Evolutionary conservation across 1,139 yeast species (phyloP).

Genomic region (Zygosaccharomyces sapae): DNA sequence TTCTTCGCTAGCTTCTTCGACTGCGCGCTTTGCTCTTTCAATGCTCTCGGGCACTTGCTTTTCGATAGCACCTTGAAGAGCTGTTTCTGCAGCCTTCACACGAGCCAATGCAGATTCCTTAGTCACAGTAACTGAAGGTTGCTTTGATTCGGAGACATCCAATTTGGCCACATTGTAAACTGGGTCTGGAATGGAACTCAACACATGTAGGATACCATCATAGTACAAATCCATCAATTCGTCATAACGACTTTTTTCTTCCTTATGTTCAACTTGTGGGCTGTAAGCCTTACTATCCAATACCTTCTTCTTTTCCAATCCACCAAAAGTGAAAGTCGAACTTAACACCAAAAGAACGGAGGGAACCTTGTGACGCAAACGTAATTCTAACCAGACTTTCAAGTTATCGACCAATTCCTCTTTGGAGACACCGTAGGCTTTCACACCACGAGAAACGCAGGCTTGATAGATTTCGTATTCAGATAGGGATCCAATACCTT

Average conservation of each 20-base stretch:
- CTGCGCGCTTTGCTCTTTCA: conserved; percentile 9
- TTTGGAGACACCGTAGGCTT: conserved; percentile 75
- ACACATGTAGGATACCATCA: conserved; percentile 84
- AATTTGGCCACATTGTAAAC: conserved; percentile 93
- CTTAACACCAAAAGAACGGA: conserved; percentile 81
- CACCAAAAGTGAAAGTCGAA: conserved; percentile 88
- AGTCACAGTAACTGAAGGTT: conserved; percentile 12
- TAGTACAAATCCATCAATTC: conserved; percentile 56
- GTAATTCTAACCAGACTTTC: conserved; percentile 82
- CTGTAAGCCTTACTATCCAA: conserved; percentile 16
- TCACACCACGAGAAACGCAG: conserved; percentile 91
- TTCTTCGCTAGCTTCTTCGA: conserved; percentile 40
- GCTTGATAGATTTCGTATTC: conserved; percentile 84
- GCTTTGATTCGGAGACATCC: conserved; percentile 55
- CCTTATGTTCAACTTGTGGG: conserved; percentile 16
- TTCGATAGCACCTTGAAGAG: conserved; percentile 4
- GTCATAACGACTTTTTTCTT: conserved; percentile 39
- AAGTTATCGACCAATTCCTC: conserved; percentile 81
- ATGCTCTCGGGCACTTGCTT: conserved; percentile 9
- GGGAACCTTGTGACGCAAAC: conserved; percentile 86
- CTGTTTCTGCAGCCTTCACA: conserved; percentile 11
- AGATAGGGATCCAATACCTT: conserved; percentile 81
- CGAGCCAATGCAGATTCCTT: conserved; percentile 20
- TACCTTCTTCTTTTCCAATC: conserved; percentile 31
- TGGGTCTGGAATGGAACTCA: conserved; percentile 90